Evolutionary conservation across 2,329 filamentous ascomycete genomes (phyloP).

Genomic region (Stromatinia cepivora): DNA sequence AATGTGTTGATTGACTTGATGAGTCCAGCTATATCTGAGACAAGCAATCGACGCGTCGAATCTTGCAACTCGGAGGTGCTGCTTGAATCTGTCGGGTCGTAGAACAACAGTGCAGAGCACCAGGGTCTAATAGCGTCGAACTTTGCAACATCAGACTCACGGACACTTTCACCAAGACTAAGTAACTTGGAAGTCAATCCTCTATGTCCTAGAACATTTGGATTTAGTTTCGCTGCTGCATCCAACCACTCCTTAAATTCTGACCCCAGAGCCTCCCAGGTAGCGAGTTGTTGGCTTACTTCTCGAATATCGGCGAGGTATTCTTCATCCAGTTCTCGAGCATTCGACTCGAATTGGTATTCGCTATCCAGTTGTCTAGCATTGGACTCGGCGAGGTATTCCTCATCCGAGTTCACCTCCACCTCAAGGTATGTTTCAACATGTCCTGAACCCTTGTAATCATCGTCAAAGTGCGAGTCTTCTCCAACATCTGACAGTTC

Average conservation of each 20-base stretch:
- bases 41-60: not conserved
- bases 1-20: slow-evolving; percentile 8
- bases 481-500: not conserved
- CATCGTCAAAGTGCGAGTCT: not conserved
- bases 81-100: slow-evolving; percentile 11
- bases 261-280: not conserved
- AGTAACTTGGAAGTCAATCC: not conserved
- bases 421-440: slow-evolving; percentile 1
- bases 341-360: not conserved
- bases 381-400: slow-evolving; percentile 2
- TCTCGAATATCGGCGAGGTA: slow-evolving; percentile 5
- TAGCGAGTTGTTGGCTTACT: slow-evolving; percentile 10
- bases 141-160: not conserved
- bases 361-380: not conserved
- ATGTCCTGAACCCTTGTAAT: not conserved
- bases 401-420: slow-evolving; percentile 11
- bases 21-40: not conserved
- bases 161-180: slow-evolving; percentile 12
- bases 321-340: slow-evolving; percentile 2
- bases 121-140: slow-evolving; percentile 10
- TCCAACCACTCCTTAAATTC: slow-evolving; percentile 6
- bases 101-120: slow-evolving; percentile 12
- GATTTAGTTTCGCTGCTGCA: not conserved
- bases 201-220: slow-evolving; percentile 2
- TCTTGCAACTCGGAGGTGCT: not conserved